Evolutionary conservation across 2,329 filamentous ascomycete genomes (phyloP).

Genomic region (Sporothrix curviconia): DNA sequence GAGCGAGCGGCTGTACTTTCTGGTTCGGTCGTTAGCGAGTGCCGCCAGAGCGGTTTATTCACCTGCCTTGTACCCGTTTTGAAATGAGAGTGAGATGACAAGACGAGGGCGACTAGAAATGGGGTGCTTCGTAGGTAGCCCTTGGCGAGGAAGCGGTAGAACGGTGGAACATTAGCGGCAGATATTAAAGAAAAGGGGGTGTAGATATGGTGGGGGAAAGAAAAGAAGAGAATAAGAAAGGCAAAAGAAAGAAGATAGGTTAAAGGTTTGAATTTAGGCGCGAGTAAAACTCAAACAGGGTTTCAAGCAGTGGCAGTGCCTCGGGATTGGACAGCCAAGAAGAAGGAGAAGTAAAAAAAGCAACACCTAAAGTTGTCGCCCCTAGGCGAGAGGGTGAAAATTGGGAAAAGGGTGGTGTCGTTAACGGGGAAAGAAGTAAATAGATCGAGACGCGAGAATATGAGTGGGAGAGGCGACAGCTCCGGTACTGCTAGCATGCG

Average conservation of each 20-base stretch:
- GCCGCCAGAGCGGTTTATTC: background rate
- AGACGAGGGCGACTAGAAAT: background rate
- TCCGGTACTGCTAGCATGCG: slow-evolving; percentile 1
- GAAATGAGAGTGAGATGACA: background rate
- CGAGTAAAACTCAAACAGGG: slow-evolving; percentile 14
- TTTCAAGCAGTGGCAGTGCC: slow-evolving; percentile 1
- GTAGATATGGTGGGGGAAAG: background rate
- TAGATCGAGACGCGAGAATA: background rate
- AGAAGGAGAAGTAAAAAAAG: slow-evolving; percentile 8
- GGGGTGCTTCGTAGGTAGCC: background rate
- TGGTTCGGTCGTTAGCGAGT: background rate
- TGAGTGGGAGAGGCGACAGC: background rate
- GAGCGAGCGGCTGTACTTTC: background rate
- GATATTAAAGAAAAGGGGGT: slow-evolving; percentile 4
- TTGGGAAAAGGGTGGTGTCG: background rate
- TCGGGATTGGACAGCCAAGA: slow-evolving; percentile 12
- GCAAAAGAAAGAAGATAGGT: background rate
- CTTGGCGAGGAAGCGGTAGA: slow-evolving; percentile 7
- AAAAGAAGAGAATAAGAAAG: background rate
- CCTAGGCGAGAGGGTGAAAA: background rate
- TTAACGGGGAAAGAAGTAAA: background rate
- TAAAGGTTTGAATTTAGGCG: slow-evolving; percentile 15
- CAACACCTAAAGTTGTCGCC: slow-evolving; percentile 9
- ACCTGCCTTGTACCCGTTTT: too few relatives aligned
- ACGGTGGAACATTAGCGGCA: background rate